Evolutionary conservation across 768 basidiomycete genomes (phyloP), one percentile per base, ranked within the genome.

Genomic region (Pleurotus salmoneostramineus): DNA sequence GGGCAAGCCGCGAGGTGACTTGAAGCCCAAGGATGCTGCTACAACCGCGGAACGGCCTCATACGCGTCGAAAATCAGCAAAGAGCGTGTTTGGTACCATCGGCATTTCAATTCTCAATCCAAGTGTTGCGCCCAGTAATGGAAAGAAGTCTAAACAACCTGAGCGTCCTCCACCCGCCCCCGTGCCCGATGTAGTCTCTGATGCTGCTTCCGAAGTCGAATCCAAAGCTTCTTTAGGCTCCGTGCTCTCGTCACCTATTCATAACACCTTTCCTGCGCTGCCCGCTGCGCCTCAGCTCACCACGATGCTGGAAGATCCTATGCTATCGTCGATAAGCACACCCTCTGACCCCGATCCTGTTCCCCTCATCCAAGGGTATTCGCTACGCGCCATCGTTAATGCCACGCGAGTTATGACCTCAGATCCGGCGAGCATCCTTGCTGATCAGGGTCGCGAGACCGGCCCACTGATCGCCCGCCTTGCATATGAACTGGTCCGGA

Each of bases 331-430:
- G 64, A 60, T 63, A 10, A 68, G 66, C 27, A 62, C 62, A 11
- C 57, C 61, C 2, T 51, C 64, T 1, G 33, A 49, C 34, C 62
- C 70, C 7, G 71, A 75, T 27, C 60, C 61, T 8, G 61, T 67
- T 3, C 50, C 67, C 6, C 56, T 72, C 5, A 68, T 68, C 5
- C 91, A 93, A 64, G 88, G 90, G 1, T 69, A 85, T 0, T 81
- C 89, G 0, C 67, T 94, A 2, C 83, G 83, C 5, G 92, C 92
- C 1, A 91, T 94, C 56, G 81, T 83, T 14, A 86, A 93, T 56
- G 91, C 92, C 1, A 93, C 88, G 1, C 83, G 92, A 3, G 87
- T 93, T n/a, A 93, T 94, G 91, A 89, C 89, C 0, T 78, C 83
- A 2, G 90, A 90, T 63, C 81, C 91, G 0, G 74, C 80, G 10